These are phyloP conservation scores for Diphasiastrum complanatum DNA, from an alignment of 83 land plant species.

Conservation along the genomic window DNA sequence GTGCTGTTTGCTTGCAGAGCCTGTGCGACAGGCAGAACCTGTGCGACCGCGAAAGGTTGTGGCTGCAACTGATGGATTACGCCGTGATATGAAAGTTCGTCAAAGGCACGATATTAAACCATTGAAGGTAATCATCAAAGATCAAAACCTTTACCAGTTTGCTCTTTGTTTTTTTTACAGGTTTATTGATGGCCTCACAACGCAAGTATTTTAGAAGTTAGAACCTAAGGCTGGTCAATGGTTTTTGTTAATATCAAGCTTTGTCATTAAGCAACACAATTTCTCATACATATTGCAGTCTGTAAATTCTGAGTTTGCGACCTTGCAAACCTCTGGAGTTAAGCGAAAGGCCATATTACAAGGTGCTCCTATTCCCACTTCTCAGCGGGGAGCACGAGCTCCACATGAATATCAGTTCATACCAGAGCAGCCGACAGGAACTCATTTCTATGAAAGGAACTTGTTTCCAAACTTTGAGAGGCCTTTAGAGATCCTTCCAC, in stretches of 20 bases:
- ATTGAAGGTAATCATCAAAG: no score
- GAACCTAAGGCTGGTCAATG: neutral
- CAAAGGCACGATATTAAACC: no score
- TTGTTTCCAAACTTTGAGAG: conserved; percentile 30
- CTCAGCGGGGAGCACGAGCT: conserved; percentile 27
- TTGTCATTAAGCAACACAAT: no score
- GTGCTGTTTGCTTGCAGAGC: no score
- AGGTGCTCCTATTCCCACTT: neutral
- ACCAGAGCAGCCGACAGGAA: conserved; percentile 49
- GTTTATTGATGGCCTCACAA: no score
- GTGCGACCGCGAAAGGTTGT: no score
- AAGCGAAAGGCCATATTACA: conserved; percentile 20
- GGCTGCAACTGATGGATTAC: no score
- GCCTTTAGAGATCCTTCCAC: conserved; percentile 22
- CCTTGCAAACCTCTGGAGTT: conserved; percentile 19
- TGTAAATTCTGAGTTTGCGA: conserved; percentile 14
- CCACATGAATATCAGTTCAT: conserved; percentile 58
- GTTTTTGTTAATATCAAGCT: neutral
- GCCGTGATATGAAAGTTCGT: no score
- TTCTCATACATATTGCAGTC: conserved; percentile 15
- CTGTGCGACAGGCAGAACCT: no score
- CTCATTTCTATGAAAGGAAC: conserved; percentile 42
- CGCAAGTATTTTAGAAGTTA: no score
- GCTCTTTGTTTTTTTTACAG: no score
- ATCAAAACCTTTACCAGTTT: no score